Conservation (phyloP, 2,329 filamentous ascomycete genomes). For the Xylariaceae sp. region DNA sequence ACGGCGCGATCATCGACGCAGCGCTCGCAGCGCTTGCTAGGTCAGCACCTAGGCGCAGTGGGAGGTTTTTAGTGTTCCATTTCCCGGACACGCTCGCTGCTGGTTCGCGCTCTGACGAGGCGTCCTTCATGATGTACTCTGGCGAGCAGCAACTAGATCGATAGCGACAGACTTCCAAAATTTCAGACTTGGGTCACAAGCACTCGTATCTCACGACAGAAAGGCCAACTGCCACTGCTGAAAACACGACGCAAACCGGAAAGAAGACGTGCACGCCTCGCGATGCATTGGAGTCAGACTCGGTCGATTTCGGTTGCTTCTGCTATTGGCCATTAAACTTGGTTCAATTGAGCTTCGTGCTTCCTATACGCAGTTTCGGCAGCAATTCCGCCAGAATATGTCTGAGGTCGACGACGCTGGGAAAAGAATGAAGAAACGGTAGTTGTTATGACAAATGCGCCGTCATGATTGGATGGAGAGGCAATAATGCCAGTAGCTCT, state of each 20-base stretch:
- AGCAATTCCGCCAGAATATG: no score
- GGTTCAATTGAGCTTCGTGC: no score
- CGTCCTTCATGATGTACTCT: slow-evolving; percentile 18
- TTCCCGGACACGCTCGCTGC: background rate
- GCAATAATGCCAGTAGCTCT: no score
- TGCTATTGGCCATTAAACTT: slow-evolving; percentile 1
- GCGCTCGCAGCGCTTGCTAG: slow-evolving; percentile 65
- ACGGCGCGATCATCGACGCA: slow-evolving; percentile 71
- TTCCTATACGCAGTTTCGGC: no score
- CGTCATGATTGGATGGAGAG: no score
- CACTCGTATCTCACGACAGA: no score
- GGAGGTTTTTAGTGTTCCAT: slow-evolving; percentile 77
- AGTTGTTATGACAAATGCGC: no score
- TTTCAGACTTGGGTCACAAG: no score
- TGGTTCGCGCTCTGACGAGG: background rate
- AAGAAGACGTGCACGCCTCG: slow-evolving; percentile 3
- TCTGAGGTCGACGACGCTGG: no score
- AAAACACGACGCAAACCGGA: slow-evolving; percentile 2
- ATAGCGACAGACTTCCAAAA: no score
- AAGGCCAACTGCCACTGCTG: background rate
- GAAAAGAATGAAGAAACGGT: no score
- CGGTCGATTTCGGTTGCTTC: slow-evolving; percentile 3
- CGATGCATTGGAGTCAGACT: slow-evolving; percentile 11
- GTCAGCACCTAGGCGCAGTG: slow-evolving; percentile 64
- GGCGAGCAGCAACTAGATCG: no score